phyloP scores from a whole-genome alignment of 352 stramenopile genomes.

The Phytophthora pisi region DNA sequence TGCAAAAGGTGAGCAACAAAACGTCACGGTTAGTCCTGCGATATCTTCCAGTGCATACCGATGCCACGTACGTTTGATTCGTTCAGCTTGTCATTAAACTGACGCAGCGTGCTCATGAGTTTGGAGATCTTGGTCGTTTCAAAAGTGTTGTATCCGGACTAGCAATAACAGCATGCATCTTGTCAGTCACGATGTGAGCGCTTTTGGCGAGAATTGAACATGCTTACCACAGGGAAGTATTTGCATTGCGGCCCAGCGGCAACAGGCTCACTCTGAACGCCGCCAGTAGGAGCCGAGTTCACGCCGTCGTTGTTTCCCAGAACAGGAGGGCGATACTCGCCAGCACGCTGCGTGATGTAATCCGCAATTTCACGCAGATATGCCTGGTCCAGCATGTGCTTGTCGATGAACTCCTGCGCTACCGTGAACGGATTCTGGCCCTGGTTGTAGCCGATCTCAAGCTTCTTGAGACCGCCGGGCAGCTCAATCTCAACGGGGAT shows the following conservation, averaged over 20 bases:
- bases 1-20: conserved; percentile 5
- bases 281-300: conserved; percentile 29
- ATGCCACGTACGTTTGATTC: conserved; percentile 39
- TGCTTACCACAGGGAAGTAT: conserved; percentile 71
- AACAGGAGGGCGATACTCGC: conserved; percentile 76
- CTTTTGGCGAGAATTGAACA: neutral
- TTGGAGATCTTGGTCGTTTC: conserved; percentile 93
- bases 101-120: conserved; percentile 88
- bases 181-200: neutral
- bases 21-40: conserved; percentile 5
- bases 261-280: conserved; percentile 4
- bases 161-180: conserved; percentile 7
- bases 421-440: conserved; percentile 97
- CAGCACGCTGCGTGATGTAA: conserved; percentile 95
- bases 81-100: conserved; percentile 89
- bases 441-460: conserved; percentile 98
- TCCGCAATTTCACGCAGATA: conserved; percentile 95
- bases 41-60: conserved; percentile 19
- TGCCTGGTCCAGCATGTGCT: conserved; percentile 93
- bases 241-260: conserved; percentile 42
- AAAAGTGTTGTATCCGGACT: conserved; percentile 92
- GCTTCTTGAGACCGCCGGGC: conserved; percentile 89
- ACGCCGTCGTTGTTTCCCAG: conserved; percentile 47
- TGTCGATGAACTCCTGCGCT: conserved; percentile 97
- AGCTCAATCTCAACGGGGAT: conserved; percentile 97